Base-by-base conservation (phyloP, 805 yeast genomes). In the Barnettozyma sp. region DNA sequence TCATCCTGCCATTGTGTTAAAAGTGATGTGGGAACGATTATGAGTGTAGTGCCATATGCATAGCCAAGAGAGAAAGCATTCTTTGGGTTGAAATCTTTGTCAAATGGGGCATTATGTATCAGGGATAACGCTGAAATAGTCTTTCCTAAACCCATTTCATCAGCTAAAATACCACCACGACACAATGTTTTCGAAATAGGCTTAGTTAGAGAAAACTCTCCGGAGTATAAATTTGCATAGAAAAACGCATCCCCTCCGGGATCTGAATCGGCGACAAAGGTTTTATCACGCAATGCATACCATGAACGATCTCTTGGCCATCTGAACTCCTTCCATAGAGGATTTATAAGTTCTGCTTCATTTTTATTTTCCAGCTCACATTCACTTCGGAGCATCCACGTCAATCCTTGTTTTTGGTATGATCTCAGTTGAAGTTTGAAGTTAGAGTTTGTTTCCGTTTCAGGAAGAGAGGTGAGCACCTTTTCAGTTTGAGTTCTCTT, bases 81-180 rank as follows among this genome's bases (percentile, higher is more conserved):
- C 4, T 15, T n/a, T 6, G 20, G 18, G 11, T 37, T 27, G 30
- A 23, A 50, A 1, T 46, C 42, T 11, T 53, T 38, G 49, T 82
- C 88, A 30, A 48, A 55, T 0, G 86, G 83, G 8, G 70, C 77
- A 0, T 84, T 68, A 38, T 81, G 74, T 10, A 88, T 66, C 33
- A 90, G 59, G 0, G 96, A 71, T 35, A 86, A 58, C 0, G 94
- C 76, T 1, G 95, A 82, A 17, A 88, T 82, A 0, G 97, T 88
- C 54, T 88, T 88, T 28, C 97, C 97, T 7, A 88, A 65, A 0
- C 97, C 97, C 97, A 88, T 88, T 56, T 88, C 97, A 61, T 88
- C 97, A 0, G 97, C 95, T 12, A 88, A 61, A 15, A 88, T 82
- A 3, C 97, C 97, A 24, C 97, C 97, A 33, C 68, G 66, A 33